Evolutionary conservation across 1,284 basidiomycete genomes (phyloP).

Genomic region (Sanghuangporus sanghuang): DNA sequence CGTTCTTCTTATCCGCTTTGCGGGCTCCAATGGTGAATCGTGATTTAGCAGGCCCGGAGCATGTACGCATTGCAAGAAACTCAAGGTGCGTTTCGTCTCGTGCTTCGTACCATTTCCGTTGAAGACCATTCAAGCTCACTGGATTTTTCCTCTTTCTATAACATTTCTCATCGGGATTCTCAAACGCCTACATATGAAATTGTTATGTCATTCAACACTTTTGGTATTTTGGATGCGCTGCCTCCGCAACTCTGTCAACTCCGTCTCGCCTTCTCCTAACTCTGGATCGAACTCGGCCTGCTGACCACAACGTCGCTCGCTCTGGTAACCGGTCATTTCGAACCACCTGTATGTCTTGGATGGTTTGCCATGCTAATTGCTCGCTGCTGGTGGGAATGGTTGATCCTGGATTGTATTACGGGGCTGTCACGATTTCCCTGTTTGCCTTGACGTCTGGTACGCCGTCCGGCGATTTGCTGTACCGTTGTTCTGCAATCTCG

Average conservation of each 20-base stretch:
- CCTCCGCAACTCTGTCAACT: neutral
- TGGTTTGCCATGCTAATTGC: neutral
- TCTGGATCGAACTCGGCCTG: neutral
- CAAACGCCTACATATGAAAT: neutral
- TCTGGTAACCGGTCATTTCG: neutral
- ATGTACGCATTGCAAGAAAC: slow-evolving; percentile 76
- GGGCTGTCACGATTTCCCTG: neutral
- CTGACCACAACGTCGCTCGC: neutral
- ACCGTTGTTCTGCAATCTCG: neutral
- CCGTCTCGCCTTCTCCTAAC: neutral
- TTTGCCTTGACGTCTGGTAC: neutral
- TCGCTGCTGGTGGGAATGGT: too few relatives aligned
- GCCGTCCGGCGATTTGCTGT: neutral
- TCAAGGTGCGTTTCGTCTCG: slow-evolving; percentile 54
- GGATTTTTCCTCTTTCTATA: slow-evolving; percentile 13
- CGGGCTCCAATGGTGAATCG: slow-evolving; percentile 1
- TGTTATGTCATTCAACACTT: neutral
- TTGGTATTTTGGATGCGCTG: neutral
- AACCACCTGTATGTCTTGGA: neutral
- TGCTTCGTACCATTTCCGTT: neutral
- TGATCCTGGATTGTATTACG: neutral
- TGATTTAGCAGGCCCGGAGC: slow-evolving; percentile 55
- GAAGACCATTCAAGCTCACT: neutral
- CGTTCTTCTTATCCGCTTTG: neutral
- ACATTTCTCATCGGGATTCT: neutral